Base-by-base conservation (phyloP, 2,329 filamentous ascomycete species). In the Diaporthe destruens region DNA sequence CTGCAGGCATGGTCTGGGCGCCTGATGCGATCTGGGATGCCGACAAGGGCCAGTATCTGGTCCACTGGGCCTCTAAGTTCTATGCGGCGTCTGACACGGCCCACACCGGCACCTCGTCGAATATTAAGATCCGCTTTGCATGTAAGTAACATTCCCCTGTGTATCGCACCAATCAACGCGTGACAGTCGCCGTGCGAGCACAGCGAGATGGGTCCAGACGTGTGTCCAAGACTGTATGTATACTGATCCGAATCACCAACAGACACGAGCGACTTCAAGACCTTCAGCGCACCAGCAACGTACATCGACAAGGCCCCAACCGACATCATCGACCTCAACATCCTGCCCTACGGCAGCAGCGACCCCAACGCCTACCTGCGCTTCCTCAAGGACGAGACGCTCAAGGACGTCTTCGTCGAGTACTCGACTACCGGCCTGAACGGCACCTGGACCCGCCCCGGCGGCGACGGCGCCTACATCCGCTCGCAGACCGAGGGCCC, bases 1-100 rank as follows among this genome's bases (percentile, higher is more conserved):
- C 82, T 4, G 88, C 87, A 0, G 88, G 87, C 4, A 89, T 89
- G 87, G 86, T 88, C 0, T 90, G 88, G 88, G 88, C 87, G 0
- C 88, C 88, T 0, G 85, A 87, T 66, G 87, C 87, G 0, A 84
- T 89, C 67, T 89, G 84, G 84, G 87, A 89, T 74, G 79, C 82
- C 0, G 78, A 80, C 1, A 84, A 85, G 76, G 78, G 76, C 2
- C 82, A 85, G 78, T 86, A 86, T 61, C 75, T 86, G 39, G 84
- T 85, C 6, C 81, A 85, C 73, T 86, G 84, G 84, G 83, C 84
- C 14, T 85, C 84, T 6, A 85, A 84, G 74, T 86, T 86, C 72
- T 89, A 89, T 72, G 75, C 82, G 1, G 75, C 83, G 3, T 83
- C 82, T 6, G 88, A 90, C 71, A 76, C 84, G 0, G 71, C 78